Conservation (phyloP, 2,329 filamentous ascomycete genomes). For the Triangularia setosa region DNA sequence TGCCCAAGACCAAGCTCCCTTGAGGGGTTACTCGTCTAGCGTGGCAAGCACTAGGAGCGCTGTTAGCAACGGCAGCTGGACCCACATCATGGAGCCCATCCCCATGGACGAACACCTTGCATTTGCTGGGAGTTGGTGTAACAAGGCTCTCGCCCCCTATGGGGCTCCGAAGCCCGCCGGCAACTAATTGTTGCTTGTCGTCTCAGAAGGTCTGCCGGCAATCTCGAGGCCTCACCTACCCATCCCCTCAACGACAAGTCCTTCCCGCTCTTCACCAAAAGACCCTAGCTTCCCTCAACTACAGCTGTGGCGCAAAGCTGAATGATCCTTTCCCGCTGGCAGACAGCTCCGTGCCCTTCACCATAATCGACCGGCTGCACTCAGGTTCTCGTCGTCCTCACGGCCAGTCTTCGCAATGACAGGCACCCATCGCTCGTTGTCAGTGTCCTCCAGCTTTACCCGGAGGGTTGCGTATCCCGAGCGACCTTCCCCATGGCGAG, state of each 20-base stretch:
- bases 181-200: neutral
- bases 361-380: too few species aligned
- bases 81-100: neutral
- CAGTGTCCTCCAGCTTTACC: too few species aligned
- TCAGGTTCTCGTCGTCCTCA: too few species aligned
- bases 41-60: conserved; percentile 9
- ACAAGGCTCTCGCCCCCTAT: neutral
- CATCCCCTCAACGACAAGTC: neutral
- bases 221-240: neutral
- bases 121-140: conserved; percentile 14
- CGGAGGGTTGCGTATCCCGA: too few species aligned
- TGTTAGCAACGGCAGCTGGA: conserved; percentile 10
- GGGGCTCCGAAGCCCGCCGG: neutral
- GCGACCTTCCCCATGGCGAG: too few species aligned
- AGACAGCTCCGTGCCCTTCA: too few species aligned
- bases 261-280: neutral
- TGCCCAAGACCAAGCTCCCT: neutral
- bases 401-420: too few species aligned
- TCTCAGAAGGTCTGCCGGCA: neutral
- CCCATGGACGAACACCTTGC: conserved; percentile 3
- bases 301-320: too few species aligned
- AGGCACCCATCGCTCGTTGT: too few species aligned
- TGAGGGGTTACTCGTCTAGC: neutral
- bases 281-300: too few species aligned
- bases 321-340: too few species aligned